Base-by-base conservation (phyloP, 441 rosid genomes). In the Pelargonium myrrhifolium region DNA sequence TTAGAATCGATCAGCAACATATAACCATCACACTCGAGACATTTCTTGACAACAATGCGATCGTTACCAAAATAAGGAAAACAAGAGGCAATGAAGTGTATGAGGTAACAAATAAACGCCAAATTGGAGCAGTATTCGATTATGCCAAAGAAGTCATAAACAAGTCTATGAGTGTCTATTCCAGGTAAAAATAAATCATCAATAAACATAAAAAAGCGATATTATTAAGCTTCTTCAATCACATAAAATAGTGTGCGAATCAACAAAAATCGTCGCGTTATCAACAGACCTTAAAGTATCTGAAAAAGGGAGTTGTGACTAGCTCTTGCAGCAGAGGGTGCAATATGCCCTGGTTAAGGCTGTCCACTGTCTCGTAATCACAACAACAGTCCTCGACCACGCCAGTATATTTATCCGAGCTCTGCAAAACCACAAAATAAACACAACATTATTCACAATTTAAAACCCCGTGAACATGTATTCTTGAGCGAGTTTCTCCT, bases 251-350 rank as follows among this genome's bases (percentile, higher is more conserved):
- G 24, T 17, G 65, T 14, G 60, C 47, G 35, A 5, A 60, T 21
- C 47, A 0, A 62, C 49, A n/a, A 26, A 47, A 47, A 47, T 4
- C 7, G n/a, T n/a, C n/a, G n/a, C n/a, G n/a, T n/a, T n/a, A n/a
- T n/a, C n/a, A n/a, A n/a, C n/a, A n/a, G 17, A 92, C 98, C 96
- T 93, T 88, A 77, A 89, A 91, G 66, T 91, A 93, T 37, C 93
- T 81, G 68, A 79, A 93, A 77, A 93, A 89, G 0, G 97, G 86
- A 11, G 95, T 88, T 73, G 74, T 78, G 51, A 91, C 95, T 24
- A 91, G 92, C 59, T 87, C 86, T 65, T 84, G 88, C 62, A 93
- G 92, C 58, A 81, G 68, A 58, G 99, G 96, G 80, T 91, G 74
- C 80, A 91, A 83, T 21, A 87, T 86, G 70, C 87, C 80, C n/a